Base-by-base conservation (phyloP, 495 filamentous ascomycete species). In the Cercophora newfieldiana region DNA sequence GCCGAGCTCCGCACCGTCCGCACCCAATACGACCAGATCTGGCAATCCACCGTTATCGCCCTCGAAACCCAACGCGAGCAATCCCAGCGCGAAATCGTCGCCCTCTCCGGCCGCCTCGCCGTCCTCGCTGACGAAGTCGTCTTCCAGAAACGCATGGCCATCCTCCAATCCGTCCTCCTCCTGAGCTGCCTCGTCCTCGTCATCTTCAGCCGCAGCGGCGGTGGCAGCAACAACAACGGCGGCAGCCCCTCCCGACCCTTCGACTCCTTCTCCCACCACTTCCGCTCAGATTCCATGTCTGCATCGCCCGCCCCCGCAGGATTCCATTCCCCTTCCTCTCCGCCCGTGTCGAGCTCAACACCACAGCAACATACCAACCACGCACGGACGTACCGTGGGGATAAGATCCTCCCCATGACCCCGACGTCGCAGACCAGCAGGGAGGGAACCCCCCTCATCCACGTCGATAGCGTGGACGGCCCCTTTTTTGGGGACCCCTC, bases 71-170 rank as follows among this genome's bases (percentile, higher is more conserved):
- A 97, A 73, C 87, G 92, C 28, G 86, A 93, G 66, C 89, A 92
- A 70, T 89, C 89, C 26, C 84, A 91, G 70, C 83, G 86, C 37
- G 95, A 99, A 74, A 87, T 96, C 54, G 80, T 90, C 51, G 92
- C 92, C 18, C 80, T 98, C n/a, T 90, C 85, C 67, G 74, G 85
- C n/a, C 88, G 94, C 33, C 85, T 99, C 51, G 90, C 87, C 64
- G 83, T 97, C 25, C 83, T 99, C 1, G 94, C 94, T 22, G 94
- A 99, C 68, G 95, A 99, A 75, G 83, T 99, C 22, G 89, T 97
- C 53, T 97, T 95, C 75, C 95, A 98, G 78, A 97, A 97, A 76
- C 87, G 95, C 48, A 93, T 99, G 82, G 89, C 90, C 24, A 92
- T 97, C 67, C 82, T 96, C 48, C 94, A 97, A 76, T 91, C 88